Percentiles rank a stretch among this genome's conserved stretches.
These are phyloP conservation scores for Colletotrichum lentis DNA, from an alignment of 2,329 filamentous ascomycete species.

Conservation along the genomic window DNA sequence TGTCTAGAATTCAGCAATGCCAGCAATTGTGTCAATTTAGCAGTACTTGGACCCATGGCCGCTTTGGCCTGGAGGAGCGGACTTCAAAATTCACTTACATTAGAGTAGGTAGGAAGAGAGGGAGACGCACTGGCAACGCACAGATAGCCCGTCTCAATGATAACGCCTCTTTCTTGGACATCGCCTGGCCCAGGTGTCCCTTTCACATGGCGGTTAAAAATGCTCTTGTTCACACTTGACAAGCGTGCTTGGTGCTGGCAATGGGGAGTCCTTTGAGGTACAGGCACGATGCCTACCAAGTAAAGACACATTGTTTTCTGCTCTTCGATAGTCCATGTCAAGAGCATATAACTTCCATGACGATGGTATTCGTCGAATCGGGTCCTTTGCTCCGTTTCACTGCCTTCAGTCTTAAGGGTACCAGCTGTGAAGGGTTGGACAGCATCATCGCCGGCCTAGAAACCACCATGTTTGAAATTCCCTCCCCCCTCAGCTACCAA, in stretches of 20 bases:
- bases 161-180: background rate
- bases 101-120: background rate
- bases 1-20: background rate
- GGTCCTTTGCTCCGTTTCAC: background rate
- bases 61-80: background rate
- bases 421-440: background rate
- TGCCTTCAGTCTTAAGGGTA: background rate
- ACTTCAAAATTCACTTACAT: background rate
- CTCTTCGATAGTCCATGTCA: too few species aligned
- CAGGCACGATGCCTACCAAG: too few species aligned
- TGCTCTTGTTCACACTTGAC: too few species aligned
- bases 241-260: too few species aligned
- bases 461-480: background rate
- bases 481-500: background rate
- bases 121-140: background rate
- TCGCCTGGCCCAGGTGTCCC: too few species aligned
- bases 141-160: too few species aligned
- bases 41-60: background rate
- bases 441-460: background rate
- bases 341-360: background rate
- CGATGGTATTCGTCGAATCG: background rate
- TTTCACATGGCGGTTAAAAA: too few species aligned
- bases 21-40: background rate
- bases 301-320: too few species aligned
- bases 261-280: too few species aligned